Evolutionary conservation across 2,329 filamentous ascomycete genomes (phyloP), one percentile per base, ranked within the genome.

Genomic region (Sporothrix globosa): DNA sequence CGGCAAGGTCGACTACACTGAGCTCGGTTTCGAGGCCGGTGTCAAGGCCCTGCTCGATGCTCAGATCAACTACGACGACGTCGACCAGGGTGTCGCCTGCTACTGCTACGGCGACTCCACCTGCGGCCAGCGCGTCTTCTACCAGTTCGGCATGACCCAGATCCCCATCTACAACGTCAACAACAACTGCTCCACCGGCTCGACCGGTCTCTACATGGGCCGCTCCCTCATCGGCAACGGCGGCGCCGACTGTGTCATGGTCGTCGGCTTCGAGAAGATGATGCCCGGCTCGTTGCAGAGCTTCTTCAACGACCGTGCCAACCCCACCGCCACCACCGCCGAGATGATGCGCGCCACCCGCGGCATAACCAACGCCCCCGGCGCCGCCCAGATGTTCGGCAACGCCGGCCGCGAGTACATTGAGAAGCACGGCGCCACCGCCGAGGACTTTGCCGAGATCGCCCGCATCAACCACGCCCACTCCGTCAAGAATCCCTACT

Each of bases 261-360:
- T 98, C 0, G 88, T 98, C 24, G 96, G 95, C 4, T 98, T 98
- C 76, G 96, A 98, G 85, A 97, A 97, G 88, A 98, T 98, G 95
- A 94, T 91, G 82, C 90, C 91, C 0, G 95, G 95, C n/a, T 92
- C 89, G 75, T 84, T 98, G 74, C 90, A 94, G 83, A 87, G 84
- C 70, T 90, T 92, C 82, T 98, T 92, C 83, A 90, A 94, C 75
- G 95, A 98, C 79, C 87, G 95, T 34, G 87, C 90, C 75, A 94
- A 91, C 77, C 94, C 95, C 2, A 91, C 88, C 0, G 90, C 88
- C 52, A 92, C 91, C 4, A 87, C 90, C 0, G 83, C 83, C 61
- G 83, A 86, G 79, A 93, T 97, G 87, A 95, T 97, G 92, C 88
- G 86, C 70, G 88, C 88, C 77, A 97, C 93, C 0, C 84, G 92